These are phyloP conservation scores for Fraxinus angustifolia DNA, from an alignment of 305 asterid genomes.

Conservation along the genomic window DNA sequence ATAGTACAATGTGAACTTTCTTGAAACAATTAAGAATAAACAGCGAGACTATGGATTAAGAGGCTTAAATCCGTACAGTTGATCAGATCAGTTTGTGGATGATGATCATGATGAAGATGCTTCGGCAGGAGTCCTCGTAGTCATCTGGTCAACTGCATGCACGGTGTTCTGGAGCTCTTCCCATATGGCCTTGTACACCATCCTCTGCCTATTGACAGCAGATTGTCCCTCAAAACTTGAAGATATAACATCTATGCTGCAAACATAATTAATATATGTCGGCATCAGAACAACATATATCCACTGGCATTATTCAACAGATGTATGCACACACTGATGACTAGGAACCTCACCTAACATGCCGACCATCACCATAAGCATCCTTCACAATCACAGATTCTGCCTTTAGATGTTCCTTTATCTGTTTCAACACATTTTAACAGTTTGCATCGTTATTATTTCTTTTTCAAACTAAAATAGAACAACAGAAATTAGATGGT, in stretches of 20 bases:
- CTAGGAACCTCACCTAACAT: conserved; percentile 61
- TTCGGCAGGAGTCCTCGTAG: conserved; percentile 80
- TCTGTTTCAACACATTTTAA: conserved; percentile 43
- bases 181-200: conserved; percentile 99
- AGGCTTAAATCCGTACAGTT: background rate
- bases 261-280: conserved; percentile 11
- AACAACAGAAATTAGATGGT: background rate
- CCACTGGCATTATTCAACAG: background rate
- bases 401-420: conserved; percentile 79
- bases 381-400: conserved; percentile 78
- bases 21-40: background rate
- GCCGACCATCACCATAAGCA: conserved; percentile 95
- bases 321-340: background rate
- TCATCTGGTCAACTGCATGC: conserved; percentile 97
- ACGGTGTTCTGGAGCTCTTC: conserved; percentile 88
- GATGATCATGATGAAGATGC: conserved; percentile 30
- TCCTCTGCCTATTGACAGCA: conserved; percentile 90
- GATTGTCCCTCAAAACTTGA: conserved; percentile 88
- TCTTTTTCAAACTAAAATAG: background rate
- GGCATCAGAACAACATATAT: background rate
- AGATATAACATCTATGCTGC: conserved; percentile 82
- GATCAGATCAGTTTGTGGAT: background rate
- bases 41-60: background rate
- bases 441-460: conserved; percentile 12
- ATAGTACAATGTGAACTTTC: background rate